Evolutionary conservation across 805 yeast genomes (phyloP).

Genomic region (Saitoella complicata): DNA sequence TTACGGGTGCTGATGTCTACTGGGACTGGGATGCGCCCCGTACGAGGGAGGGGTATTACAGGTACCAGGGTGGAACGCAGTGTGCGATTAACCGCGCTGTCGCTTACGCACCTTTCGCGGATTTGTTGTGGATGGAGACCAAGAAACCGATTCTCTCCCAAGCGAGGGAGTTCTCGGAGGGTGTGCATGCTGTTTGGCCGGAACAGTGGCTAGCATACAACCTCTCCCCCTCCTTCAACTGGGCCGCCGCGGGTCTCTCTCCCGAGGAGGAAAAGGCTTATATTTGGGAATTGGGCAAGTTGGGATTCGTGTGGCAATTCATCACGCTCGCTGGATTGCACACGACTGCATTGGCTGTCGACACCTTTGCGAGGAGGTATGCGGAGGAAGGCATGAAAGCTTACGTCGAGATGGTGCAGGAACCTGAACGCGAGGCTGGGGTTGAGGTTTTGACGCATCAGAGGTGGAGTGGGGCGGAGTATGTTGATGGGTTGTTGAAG

Average conservation of each 20-base stretch:
- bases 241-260: conserved; percentile 80
- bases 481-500: conserved; percentile 77
- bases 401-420: conserved; percentile 75
- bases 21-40: conserved; percentile 93
- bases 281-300: conserved; percentile 66
- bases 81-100: conserved; percentile 95
- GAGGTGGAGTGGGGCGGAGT: conserved; percentile 98
- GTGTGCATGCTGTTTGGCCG: conserved; percentile 68
- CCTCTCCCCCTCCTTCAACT: conserved; percentile 92
- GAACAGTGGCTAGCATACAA: conserved; percentile 94
- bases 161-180: conserved; percentile 88
- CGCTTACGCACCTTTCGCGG: conserved; percentile 88
- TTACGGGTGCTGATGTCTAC: conserved; percentile 67
- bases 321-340: conserved; percentile 95
- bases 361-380: conserved; percentile 65
- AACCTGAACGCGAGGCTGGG: conserved; percentile 69
- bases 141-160: conserved; percentile 85
- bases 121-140: conserved; percentile 96
- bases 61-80: conserved; percentile 90
- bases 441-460: conserved; percentile 96
- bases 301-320: conserved; percentile 95
- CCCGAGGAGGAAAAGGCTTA: conserved; percentile 77
- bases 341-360: conserved; percentile 84
- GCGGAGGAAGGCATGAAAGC: conserved; percentile 85
- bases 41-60: conserved; percentile 92